Evolutionary conservation across 108 stramenopile genomes (phyloP), one percentile per base, ranked within the genome.

Genomic region (Nitzschia putrida): DNA sequence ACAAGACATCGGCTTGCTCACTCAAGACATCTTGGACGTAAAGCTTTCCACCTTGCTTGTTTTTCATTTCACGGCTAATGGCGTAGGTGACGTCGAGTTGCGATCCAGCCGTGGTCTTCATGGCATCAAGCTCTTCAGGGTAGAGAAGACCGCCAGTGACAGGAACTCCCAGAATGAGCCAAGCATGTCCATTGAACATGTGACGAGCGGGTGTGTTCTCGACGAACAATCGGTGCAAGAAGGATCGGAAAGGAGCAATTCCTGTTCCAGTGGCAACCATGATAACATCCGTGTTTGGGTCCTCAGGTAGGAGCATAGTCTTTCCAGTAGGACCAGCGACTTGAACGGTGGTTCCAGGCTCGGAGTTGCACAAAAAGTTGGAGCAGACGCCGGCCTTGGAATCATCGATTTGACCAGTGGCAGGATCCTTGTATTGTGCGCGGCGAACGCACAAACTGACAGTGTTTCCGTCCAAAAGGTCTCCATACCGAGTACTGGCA

Each of bases 211-310:
- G 66, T 16, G 94, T 95, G 56, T 91, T 78, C 71, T 95, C 94
- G 61, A 86, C 78, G 41, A 92, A 95, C 43, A 95, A 63, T 43
- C 94, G 82, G 76, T 91, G 91, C 75, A 92, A 63, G 72, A 95
- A 92, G 44, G 72, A 79, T 44, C 94, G 88, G 70, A 90, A 95
- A 50, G 94, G 94, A 0, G 94, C 94, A 77, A 95, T 89, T 11
- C 94, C 94, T 8, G 94, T 95, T 5, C 94, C 94, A 11, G 94
- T 95, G 7, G 90, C 94, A 43, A 95, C 88, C 91, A 95, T 91
- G 73, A 95, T 92, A 25, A 95, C 69, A 61, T 92, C 90, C 57
- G 67, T 80, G 29, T 59, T 69, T 16, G 87, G 80, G 77, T 88
- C 81, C 16, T 84, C 56, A 7, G 94, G 94, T 11, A 95, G 58